Base-by-base conservation (phyloP, 2,329 filamentous ascomycete species). In the Scleromitrula shiraiana region DNA sequence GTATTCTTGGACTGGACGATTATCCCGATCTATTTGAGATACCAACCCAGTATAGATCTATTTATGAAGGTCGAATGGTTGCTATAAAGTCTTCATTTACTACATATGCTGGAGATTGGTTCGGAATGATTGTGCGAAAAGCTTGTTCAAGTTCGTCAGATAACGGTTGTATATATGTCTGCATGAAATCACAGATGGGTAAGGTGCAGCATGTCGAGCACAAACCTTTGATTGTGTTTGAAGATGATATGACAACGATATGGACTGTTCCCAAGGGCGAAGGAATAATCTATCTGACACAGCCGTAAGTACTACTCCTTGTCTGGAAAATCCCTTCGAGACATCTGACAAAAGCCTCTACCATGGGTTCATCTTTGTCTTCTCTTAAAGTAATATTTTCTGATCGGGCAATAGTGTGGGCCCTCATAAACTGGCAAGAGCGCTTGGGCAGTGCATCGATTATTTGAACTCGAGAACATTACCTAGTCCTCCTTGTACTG, bases 221-320 rank as follows among this genome's bases (percentile, higher is more conserved):
- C 3, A 39, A 53, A 12, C 54, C 56, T 12, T 40, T 56, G 38
- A 55, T 58, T 41, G 45, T 58, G 1, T 53, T 56, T n/a, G 54
- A 56, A 26, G 56, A 58, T 29, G 45, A 40, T 10, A 41, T 24
- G 3, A 36, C 7, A 33, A 27, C 8, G 12, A 10, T 22, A 19
- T 45, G 46, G 5, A n/a, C 20, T n/a, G n/a, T n/a, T 6, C 32
- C 22, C 1, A 47, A 49, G 6, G 46, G 38, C 5, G 40, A 50
- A 20, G 54, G 53, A 1, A 36, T 53, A 2, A 51, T 53, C 15
- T 49, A 45, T 19, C 15, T 58, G 5, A 50, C 50, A 10, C 54
- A 56, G 24, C 54, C 54, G 53, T 58, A 44, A 53, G 55, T 50
- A 4, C 5, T 19, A 22, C 7, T 32, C 5, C 2, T 10, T 12